phyloP scores from a whole-genome alignment of 2,329 filamentous ascomycete genomes.

The Fusarium equiseti region DNA sequence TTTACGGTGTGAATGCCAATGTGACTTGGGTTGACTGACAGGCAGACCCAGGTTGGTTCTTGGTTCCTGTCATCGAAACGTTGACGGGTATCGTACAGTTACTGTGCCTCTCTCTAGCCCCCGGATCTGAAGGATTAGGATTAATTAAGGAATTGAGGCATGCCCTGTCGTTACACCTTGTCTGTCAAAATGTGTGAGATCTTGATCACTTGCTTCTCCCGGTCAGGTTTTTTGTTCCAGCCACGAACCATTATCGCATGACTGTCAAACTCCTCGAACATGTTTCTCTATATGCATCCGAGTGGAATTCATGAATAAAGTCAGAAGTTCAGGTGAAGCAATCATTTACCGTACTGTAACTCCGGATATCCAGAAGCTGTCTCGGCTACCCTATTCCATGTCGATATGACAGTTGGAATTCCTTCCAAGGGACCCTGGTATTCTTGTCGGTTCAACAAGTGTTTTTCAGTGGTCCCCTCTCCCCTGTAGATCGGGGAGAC shows the following conservation, averaged over 20 bases:
- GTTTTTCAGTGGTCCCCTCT: constrained; percentile 5
- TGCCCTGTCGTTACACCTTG: not conserved
- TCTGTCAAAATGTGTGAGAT: constrained; percentile 3
- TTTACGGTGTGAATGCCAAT: constrained; percentile 25
- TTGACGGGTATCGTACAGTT: constrained; percentile 27
- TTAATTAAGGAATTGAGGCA: constrained; percentile 7
- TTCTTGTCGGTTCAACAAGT: constrained; percentile 9
- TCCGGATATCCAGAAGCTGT: not conserved
- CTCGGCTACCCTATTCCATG: constrained; percentile 38
- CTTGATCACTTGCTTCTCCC: constrained; percentile 14
- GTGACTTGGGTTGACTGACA: constrained; percentile 9
- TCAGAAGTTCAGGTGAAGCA: constrained; percentile 12
- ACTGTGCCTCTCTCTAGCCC: constrained; percentile 7
- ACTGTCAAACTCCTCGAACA: constrained; percentile 3
- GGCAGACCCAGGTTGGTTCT: not conserved
- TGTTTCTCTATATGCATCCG: constrained; percentile 14
- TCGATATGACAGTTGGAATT: constrained; percentile 21
- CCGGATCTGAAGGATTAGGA: constrained; percentile 10
- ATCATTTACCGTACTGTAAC: not conserved
- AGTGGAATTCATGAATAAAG: constrained; percentile 5
- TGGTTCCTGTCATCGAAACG: constrained; percentile 22
- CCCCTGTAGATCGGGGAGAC: constrained; percentile 16
- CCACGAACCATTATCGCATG: constrained; percentile 24
- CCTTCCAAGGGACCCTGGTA: constrained; percentile 16
- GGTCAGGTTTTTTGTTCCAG: constrained; percentile 2